A percentile compares a stretch with the other conserved stretches of the same genome.
phyloP scores from a whole-genome alignment of 257 asterid genomes.

The Primulina tabacum region DNA sequence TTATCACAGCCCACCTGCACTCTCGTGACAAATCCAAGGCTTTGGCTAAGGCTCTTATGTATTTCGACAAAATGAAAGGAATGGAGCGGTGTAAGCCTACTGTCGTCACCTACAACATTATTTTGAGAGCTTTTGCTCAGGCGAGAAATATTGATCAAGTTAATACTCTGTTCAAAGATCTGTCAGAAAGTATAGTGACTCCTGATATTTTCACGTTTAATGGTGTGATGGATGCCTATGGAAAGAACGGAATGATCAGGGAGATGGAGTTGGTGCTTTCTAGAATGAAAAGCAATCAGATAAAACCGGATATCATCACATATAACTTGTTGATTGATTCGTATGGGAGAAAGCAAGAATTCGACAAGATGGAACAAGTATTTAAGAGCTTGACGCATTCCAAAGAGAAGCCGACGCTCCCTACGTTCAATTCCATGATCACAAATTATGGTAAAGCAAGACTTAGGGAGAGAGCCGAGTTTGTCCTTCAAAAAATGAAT shows the following conservation, averaged over 20 bases:
- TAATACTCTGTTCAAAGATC: constrained; percentile 64
- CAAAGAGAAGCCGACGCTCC: constrained; percentile 72
- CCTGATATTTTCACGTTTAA: constrained; percentile 87
- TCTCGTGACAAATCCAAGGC: constrained; percentile 81
- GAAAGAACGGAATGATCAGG: constrained; percentile 78
- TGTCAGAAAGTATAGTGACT: constrained; percentile 56
- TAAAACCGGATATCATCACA: constrained; percentile 77
- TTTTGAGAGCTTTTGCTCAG: constrained; percentile 86
- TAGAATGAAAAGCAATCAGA: constrained; percentile 66
- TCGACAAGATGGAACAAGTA: constrained; percentile 95
- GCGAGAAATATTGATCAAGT: constrained; percentile 66
- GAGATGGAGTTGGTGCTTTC: constrained; percentile 86
- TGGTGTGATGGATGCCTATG: constrained; percentile 96
- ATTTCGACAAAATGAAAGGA: constrained; percentile 84
- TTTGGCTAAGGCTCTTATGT: constrained; percentile 62
- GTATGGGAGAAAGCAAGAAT: constrained; percentile 85
- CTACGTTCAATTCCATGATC: constrained; percentile 94
- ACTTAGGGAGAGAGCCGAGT: constrained; percentile 70
- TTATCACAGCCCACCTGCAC: constrained; percentile 91
- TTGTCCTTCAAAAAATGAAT: constrained; percentile 52
- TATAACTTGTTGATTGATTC: constrained; percentile 82
- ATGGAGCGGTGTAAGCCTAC: constrained; percentile 80
- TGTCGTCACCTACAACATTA: constrained; percentile 86
- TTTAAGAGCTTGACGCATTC: constrained; percentile 74
- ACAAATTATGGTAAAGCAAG: constrained; percentile 93